A percentile compares a stretch with the other conserved stretches of the same genome.
Conservation (phyloP, 345 rosid genomes). For the Garcia nutans region DNA sequence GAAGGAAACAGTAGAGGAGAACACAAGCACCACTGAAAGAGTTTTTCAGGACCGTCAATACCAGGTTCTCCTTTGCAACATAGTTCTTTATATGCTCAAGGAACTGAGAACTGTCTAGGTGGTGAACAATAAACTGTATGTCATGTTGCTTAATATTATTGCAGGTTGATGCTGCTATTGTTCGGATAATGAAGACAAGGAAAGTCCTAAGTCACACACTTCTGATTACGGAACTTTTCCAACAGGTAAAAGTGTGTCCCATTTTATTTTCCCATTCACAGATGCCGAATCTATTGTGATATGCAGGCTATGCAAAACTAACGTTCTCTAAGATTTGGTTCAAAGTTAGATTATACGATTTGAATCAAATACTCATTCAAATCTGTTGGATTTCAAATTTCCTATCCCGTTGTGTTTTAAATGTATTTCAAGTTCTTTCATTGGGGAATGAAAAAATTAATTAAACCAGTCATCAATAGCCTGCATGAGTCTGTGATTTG, state of each 20-base stretch:
- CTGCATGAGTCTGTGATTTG: not conserved
- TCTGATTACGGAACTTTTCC: conserved; percentile 97
- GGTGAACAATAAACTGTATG: conserved; percentile 3
- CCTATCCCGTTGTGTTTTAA: not conserved
- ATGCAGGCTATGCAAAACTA: not conserved
- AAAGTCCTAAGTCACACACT: conserved; percentile 97
- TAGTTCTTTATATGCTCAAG: not conserved
- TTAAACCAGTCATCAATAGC: not conserved
- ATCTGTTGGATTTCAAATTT: not conserved
- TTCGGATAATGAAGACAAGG: conserved; percentile 97
- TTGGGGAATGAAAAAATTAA: not conserved
- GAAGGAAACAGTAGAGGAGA: conserved; percentile 99
- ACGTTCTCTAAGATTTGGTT: not conserved
- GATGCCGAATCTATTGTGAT: not conserved
- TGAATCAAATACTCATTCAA: not conserved
- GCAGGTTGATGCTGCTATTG: conserved; percentile 98
- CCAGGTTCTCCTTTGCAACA: conserved; percentile 55
- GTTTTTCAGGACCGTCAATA: conserved; percentile 98
- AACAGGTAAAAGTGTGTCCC: conserved; percentile 58
- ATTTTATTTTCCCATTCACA: not conserved
- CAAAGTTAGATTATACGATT: not conserved
- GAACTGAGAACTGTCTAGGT: conserved; percentile 4
- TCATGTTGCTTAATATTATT: not conserved
- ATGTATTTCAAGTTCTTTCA: not conserved
- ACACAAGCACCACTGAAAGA: conserved; percentile 93